Base-by-base conservation (phyloP, 345 rosid genomes). In the Rhodomyrtus tomentosa region DNA sequence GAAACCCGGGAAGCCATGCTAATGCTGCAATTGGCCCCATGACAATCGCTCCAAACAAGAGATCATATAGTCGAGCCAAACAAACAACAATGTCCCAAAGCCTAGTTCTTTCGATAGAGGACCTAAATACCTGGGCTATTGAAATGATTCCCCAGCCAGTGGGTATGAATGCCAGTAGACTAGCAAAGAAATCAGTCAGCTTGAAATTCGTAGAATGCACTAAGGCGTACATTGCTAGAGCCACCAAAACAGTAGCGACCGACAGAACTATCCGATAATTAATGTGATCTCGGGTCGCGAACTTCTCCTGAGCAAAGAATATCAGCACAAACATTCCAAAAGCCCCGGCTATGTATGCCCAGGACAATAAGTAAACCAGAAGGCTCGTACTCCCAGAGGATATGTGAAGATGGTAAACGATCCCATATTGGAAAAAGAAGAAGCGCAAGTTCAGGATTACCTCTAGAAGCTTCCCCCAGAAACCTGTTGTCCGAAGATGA, bases 121-220 rank as follows among this genome's bases (percentile, higher is more conserved):
- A n/a, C 38, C 85, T 72, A 27, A 72, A 72, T 20, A 83, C 81
- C 76, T 72, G 85, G 5, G 85, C 85, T 13, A 83, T 50, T 45
- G 54, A 83, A 49, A 83, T 55, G 49, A 83, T 29, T 40, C 85
- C 85, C 85, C 85, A 83, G 38, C 85, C 85, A 10, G 58, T 72
- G 27, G 85, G 85, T 42, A 83, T 22, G 24, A 48, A 42, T 38
- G 5, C 81, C 58, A 83, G 20, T 32, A 68, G 55, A 68, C 48
- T 3, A 50, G n/a, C 21, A 40, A 83, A 48, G 20, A 62, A 2
- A 83, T 83, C 56, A 16, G 20, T 27, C 21, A 42, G 38, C n/a
- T 15, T 62, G 15, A 83, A 10, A 0, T 25, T 3, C n/a, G 85
- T 83, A 1, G 6, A n/a, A 20, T 0, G 29, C 20, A n/a, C 29